Base-by-base conservation (phyloP, 345 rosid genomes). In the Mercurialis annua region DNA sequence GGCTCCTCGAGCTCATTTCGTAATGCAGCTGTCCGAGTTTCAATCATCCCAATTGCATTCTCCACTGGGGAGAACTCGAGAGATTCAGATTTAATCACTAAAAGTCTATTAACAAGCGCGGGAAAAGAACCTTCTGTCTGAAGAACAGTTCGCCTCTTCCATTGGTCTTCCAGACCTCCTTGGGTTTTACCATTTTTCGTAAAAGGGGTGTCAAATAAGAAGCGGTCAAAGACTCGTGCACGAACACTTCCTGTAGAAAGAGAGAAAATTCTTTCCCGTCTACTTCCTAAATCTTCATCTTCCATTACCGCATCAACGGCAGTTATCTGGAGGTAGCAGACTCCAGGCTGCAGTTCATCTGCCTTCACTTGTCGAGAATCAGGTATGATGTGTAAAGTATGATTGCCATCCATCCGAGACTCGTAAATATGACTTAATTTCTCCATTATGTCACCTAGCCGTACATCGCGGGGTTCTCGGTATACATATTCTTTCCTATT, bases 261-360 rank as follows among this genome's bases (percentile, higher is more conserved):
- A 64, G 98, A 91, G 62, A 91, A 89, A 67, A 91, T 94, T 58
- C 99, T 86, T 76, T 94, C 99, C 73, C 95, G 84, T 76, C 98
- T 80, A 80, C 99, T 94, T 64, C 99, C 99, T 70, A 91, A 85
- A 80, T 94, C 99, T 86, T 91, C 99, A 78, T 94, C 95, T 76
- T 94, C 99, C 97, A 94, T 87, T 71, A 94, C 99, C 16, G 97
- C 85, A 79, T 94, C 97, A 59, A 92, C 98, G 29, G 99, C 99
- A 10, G 99, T 94, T 33, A 94, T 94, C 81, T 94, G 99, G 74
- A 94, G 80, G 81, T 89, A 89, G 81, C 99, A 91, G 69, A 80
- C 90, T 66, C 96, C 99, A 57, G 92, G 89, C 82, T 91, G 97
- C 83, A 94, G 72, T 74, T 94, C 99, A 23, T 91, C 99, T 18